Percentiles rank a stretch among this genome's conserved stretches.
Evolutionary conservation across 345 rosid genomes (phyloP).

Genomic region (Gossypium mustelinum): DNA sequence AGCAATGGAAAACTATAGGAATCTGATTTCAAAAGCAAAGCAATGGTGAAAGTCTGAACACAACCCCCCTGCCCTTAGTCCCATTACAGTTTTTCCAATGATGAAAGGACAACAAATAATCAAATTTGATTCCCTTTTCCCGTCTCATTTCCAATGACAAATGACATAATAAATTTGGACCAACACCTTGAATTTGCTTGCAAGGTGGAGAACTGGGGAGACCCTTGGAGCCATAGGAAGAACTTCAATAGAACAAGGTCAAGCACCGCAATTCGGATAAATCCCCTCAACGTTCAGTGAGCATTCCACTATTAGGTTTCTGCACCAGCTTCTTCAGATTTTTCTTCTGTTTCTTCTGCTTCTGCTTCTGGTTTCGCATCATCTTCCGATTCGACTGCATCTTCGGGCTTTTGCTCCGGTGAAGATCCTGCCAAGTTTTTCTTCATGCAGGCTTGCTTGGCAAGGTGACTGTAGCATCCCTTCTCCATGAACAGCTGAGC

Average conservation of each 20-base stretch:
- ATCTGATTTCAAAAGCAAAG: neutral
- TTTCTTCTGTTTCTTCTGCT: neutral
- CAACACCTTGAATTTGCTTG: neutral
- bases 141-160: neutral
- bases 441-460: neutral
- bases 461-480: slow-evolving; percentile 26
- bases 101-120: neutral
- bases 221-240: neutral
- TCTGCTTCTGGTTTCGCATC: neutral
- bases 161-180: neutral
- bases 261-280: neutral
- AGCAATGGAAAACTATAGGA: neutral
- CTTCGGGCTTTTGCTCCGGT: neutral
- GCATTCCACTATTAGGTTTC: neutral
- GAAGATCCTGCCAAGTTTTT: neutral
- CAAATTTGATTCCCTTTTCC: neutral
- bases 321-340: neutral
- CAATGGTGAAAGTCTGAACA: neutral
- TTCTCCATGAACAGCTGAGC: slow-evolving; percentile 79
- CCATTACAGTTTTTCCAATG: neutral
- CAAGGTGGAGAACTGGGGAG: neutral
- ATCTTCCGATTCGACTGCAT: neutral
- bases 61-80: too few relatives aligned
- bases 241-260: neutral
- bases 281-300: neutral